Evolutionary conservation across 495 filamentous ascomycete genomes (phyloP), one percentile per base, ranked within the genome.

Genomic region (Podospora sp.): DNA sequence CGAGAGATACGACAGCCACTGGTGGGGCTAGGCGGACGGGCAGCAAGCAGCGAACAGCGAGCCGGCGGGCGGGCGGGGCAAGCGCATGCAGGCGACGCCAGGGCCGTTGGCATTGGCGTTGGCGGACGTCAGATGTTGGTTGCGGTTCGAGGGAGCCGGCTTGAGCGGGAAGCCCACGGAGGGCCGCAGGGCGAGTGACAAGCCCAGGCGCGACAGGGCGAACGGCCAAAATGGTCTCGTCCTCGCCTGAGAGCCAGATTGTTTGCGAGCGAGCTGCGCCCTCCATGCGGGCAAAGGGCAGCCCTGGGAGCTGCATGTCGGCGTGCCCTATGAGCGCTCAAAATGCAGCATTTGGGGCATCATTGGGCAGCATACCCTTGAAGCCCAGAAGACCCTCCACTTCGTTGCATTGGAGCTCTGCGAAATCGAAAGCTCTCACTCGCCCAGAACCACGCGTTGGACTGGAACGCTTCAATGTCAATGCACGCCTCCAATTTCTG

Each of bases 291-390:
- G 59, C 61, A 69, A 64, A 63, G 52, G 69, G 56, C 71, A 72
- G 74, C 71, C 75, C 71, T 71, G 70, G 72, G 65, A 55, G 46
- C 46, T 79, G 77, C 77, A 79, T 69, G 53, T 64, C 61, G 60
- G 55, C 24, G 70, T 71, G 74, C 68, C 77, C 77, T 79, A 79
- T 79, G 72, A 78, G 74, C 65, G 63, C 49, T 7, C 70, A 73
- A 70, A 77, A 58, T 64, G 50, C 61, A 33, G 35, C 53, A 49
- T 69, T 65, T 63, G 70, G 18, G 35, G 69, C 68, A 64, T 58
- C 72, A 78, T 78, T 78, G 76, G 76, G 68, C 71, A 64, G 65
- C 57, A 71, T 64, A 67, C 69, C 70, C 71, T 65, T 33, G 69
- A 53, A 57, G 61, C 69, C 68, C 68, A 67, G 67, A 61, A 46